Base-by-base conservation (phyloP, 2,329 filamentous ascomycete species). In the Penicillium verrucosum region DNA sequence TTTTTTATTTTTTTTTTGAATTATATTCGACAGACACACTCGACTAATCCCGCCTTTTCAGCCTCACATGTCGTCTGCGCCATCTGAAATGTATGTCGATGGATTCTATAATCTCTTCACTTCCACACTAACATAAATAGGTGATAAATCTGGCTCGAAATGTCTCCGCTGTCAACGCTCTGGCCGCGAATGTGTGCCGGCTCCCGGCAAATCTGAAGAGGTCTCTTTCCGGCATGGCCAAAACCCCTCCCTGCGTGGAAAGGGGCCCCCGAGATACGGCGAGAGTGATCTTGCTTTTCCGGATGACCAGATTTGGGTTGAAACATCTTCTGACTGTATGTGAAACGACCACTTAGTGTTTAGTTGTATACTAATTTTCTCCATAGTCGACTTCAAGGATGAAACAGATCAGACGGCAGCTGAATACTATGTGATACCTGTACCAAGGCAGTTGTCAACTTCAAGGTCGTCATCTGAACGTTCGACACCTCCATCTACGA, bases 61-160 rank as follows among this genome's bases (percentile, higher is more conserved):
- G 70, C 65, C 70, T 73, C 58, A 73, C 70, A 25, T 73, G 70
- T 65, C 70, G 70, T 63, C 65, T 71, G 66, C 70, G 70, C 67
- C 70, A 73, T 70, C 59, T 73, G 59, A 73, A 72, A 71, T 73
- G 70, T 73, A 68, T 43, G 45, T 51, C 21, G 40, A 25, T 1
- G 10, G 2, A 6, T 42, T n/a, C 14, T 16, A 18, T 8, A 23
- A 16, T 27, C 21, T 30, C 14, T 14, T 10, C 14, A 14, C 4
- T 7, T 27, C 16, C 2, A 4, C 5, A 27, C 45, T 50, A 21
- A 49, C 51, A 29, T 2, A 25, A 40, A 10, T 36, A 73, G 70
- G 70, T 72, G 70, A 73, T 57, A 73, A 71, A 62, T 67, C 70
- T 29, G 70, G 66, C 48, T 56, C 60, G 18, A 68, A 68, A 65